Percentiles rank a stretch among this genome's conserved stretches.
Evolutionary conservation across 2,329 filamentous ascomycete species (phyloP).

Genomic region (Thielaviopsis populi): DNA sequence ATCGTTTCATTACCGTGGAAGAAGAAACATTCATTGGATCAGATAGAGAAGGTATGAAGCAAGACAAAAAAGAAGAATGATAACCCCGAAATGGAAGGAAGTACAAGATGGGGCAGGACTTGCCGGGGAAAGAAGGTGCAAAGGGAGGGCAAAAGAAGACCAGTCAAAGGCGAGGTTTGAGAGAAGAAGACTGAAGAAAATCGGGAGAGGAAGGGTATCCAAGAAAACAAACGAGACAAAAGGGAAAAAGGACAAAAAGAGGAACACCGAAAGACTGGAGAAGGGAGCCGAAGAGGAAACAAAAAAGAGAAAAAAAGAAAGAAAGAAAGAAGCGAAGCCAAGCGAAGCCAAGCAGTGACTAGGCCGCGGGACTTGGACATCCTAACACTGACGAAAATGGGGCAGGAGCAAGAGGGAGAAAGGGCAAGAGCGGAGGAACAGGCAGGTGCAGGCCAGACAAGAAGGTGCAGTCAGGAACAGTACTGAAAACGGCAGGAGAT

Average conservation of each 20-base stretch:
- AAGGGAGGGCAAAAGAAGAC: neutral
- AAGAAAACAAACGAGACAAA: slow-evolving; percentile 2
- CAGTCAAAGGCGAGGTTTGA: neutral
- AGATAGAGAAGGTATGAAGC: neutral
- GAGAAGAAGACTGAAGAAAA: neutral
- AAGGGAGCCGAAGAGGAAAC: neutral
- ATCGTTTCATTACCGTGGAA: slow-evolving; percentile 9
- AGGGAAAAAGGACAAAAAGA: neutral
- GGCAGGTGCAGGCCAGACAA: too few species aligned
- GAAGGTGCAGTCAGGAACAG: too few species aligned
- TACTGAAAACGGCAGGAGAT: too few species aligned
- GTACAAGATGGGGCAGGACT: too few species aligned
- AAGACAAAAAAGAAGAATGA: neutral
- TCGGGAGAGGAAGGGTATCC: neutral
- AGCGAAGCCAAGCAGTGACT: too few species aligned
- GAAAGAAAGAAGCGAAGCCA: neutral
- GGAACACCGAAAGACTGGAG: neutral
- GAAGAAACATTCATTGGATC: neutral
- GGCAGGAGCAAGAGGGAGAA: too few species aligned
- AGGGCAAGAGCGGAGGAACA: too few species aligned
- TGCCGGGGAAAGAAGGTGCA: too few species aligned
- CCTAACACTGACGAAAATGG: too few species aligned
- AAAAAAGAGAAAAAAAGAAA: neutral
- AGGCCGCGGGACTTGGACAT: too few species aligned
- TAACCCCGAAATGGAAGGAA: too few species aligned